Evolutionary conservation across 139 green algal genomes (phyloP).

Genomic region (Chlamydomonas applanata): DNA sequence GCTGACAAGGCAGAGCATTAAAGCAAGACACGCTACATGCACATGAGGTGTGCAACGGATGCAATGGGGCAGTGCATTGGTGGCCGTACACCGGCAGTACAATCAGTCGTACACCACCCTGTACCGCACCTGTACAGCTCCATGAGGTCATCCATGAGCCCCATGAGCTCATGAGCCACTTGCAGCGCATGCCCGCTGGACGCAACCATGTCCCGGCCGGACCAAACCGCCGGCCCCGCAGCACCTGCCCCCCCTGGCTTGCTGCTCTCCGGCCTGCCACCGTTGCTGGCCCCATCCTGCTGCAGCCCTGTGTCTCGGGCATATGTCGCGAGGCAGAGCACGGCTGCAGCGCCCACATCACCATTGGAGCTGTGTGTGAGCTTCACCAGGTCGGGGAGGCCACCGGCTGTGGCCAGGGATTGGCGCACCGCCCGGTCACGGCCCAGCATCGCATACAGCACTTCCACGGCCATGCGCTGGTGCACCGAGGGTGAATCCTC

Average conservation of each 20-base stretch:
- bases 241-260: slow-evolving; percentile 1
- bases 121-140: not conserved
- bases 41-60: too few relatives aligned
- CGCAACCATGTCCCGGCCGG: slow-evolving; percentile 3
- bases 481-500: slow-evolving; percentile 21
- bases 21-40: too few relatives aligned
- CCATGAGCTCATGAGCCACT: slow-evolving; percentile 1
- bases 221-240: not conserved
- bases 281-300: slow-evolving; percentile 9
- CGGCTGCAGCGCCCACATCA: slow-evolving; percentile 19
- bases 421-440: slow-evolving; percentile 25
- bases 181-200: not conserved
- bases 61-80: too few relatives aligned
- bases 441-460: slow-evolving; percentile 36
- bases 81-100: too few relatives aligned
- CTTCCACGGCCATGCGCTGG: slow-evolving; percentile 30
- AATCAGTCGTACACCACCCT: too few relatives aligned
- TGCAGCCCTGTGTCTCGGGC: slow-evolving; percentile 13
- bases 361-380: slow-evolving; percentile 6
- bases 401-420: slow-evolving; percentile 17
- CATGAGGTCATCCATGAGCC: not conserved
- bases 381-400: slow-evolving; percentile 12
- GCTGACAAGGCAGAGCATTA: too few relatives aligned
- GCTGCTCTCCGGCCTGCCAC: slow-evolving; percentile 11
- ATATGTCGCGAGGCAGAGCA: slow-evolving; percentile 27